These are phyloP conservation scores for Gnomoniopsis smithogilvyi DNA, from an alignment of 2,329 filamentous ascomycete species.

Conservation along the genomic window DNA sequence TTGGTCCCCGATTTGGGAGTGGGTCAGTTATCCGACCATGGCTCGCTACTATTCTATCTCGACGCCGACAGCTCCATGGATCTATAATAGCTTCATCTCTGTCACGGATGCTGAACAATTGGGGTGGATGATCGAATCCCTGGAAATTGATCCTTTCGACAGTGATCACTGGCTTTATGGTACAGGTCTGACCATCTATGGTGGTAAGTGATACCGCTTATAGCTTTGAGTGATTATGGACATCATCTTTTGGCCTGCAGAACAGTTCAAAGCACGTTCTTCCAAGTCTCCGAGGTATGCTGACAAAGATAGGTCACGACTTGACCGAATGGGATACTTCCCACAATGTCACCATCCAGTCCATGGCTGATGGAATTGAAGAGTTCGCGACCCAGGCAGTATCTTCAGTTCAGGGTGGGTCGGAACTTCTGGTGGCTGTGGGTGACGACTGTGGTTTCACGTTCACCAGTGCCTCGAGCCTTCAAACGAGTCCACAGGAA, in stretches of 20 bases:
- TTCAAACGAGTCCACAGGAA: slow-evolving; percentile 40
- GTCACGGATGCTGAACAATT: slow-evolving; percentile 43
- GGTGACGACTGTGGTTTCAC: slow-evolving; percentile 52
- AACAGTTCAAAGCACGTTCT: too few species aligned
- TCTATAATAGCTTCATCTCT: slow-evolving; percentile 45
- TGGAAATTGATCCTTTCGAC: slow-evolving; percentile 56
- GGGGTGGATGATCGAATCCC: slow-evolving; percentile 59
- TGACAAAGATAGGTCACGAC: slow-evolving; percentile 38
- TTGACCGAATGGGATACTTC: slow-evolving; percentile 52
- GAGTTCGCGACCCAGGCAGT: slow-evolving; percentile 49
- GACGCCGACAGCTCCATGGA: slow-evolving; percentile 50
- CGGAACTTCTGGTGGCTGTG: slow-evolving; percentile 48
- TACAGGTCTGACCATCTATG: slow-evolving; percentile 42
- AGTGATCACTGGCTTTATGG: slow-evolving; percentile 60
- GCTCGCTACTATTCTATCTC: slow-evolving; percentile 45
- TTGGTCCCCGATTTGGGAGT: slow-evolving; percentile 53
- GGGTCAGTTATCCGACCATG: slow-evolving; percentile 41
- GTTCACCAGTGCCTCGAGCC: slow-evolving; percentile 32
- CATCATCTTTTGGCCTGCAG: background rate
- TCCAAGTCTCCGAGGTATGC: too few species aligned
- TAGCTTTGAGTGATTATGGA: background rate
- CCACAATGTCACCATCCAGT: slow-evolving; percentile 46
- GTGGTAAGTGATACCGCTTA: slow-evolving; percentile 2
- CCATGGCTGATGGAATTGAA: slow-evolving; percentile 52
- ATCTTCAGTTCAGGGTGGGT: slow-evolving; percentile 45